Conservation (phyloP, 768 basidiomycete species). For the Lactifluus volemus region DNA sequence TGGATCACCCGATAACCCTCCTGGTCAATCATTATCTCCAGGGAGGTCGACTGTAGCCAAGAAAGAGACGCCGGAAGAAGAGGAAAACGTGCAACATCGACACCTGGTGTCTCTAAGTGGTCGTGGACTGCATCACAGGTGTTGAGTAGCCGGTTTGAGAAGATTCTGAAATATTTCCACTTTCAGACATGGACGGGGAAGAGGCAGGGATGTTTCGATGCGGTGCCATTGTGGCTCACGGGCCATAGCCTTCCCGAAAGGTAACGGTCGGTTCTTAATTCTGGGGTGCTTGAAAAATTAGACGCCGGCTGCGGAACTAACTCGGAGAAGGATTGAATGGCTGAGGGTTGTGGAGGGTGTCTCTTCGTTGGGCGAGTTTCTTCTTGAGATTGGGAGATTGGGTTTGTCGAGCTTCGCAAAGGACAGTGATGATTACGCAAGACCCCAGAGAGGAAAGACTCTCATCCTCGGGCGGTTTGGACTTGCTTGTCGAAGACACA, state of each 20-base stretch:
- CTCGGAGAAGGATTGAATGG: neutral
- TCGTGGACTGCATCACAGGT: neutral
- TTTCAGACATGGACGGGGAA: neutral
- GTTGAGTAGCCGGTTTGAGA: neutral
- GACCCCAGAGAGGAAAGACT: neutral
- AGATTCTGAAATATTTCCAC: neutral
- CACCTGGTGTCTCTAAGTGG: neutral
- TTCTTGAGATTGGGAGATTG: neutral
- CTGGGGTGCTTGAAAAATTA: neutral
- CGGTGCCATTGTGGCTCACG: neutral
- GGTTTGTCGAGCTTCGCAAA: neutral
- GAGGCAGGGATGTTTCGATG: neutral
- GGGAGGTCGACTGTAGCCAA: constrained; percentile 45
- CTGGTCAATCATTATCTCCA: constrained; percentile 74
- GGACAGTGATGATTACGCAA: neutral
- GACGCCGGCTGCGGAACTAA: neutral
- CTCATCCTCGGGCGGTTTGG: neutral
- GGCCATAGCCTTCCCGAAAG: neutral
- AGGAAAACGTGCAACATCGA: constrained; percentile 3
- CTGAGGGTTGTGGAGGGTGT: neutral
- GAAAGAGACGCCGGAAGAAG: constrained; percentile 32
- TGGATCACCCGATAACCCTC: constrained; percentile 66
- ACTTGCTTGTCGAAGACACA: neutral
- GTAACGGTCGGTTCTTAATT: neutral
- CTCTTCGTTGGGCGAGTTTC: neutral